A percentile compares a stretch with the other conserved stretches of the same genome.
phyloP scores from a whole-genome alignment of 1,284 basidiomycete genomes.

The Mycena sp. region DNA sequence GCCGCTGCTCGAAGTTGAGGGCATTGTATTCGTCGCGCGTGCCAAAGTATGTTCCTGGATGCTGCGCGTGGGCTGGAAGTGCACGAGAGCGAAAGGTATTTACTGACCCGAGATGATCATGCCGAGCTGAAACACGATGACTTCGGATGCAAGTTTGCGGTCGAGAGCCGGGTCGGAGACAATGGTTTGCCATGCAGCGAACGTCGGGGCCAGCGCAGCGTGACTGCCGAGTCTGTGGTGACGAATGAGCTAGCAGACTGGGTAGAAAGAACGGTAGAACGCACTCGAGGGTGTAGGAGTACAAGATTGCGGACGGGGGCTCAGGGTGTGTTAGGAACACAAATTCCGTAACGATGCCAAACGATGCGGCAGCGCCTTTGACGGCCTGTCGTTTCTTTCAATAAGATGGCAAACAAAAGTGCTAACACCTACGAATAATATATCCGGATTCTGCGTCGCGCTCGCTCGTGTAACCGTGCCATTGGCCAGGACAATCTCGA shows the following conservation, averaged over 20 bases:
- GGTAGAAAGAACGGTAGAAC: background rate
- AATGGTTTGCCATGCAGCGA: slow-evolving; percentile 30
- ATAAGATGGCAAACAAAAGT: background rate
- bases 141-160: slow-evolving; percentile 32
- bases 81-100: background rate
- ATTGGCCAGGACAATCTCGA: slow-evolving; percentile 34
- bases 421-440: slow-evolving; percentile 23
- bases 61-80: background rate
- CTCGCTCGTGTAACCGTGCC: slow-evolving; percentile 29
- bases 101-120: slow-evolving; percentile 30
- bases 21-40: slow-evolving; percentile 29
- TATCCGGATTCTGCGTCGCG: slow-evolving; percentile 27
- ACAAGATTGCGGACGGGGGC: slow-evolving; percentile 19
- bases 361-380: slow-evolving; percentile 32
- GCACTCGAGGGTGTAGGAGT: slow-evolving; percentile 19
- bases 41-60: slow-evolving; percentile 32
- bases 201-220: slow-evolving; percentile 23
- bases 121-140: slow-evolving; percentile 29
- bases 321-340: slow-evolving; percentile 30
- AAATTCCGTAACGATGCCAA: slow-evolving; percentile 33
- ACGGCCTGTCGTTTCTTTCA: slow-evolving; percentile 22
- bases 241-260: background rate
- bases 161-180: slow-evolving; percentile 30
- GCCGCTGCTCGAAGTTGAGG: slow-evolving; percentile 24
- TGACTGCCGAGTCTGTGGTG: slow-evolving; percentile 24